Base-by-base conservation (phyloP, 768 basidiomycete species). In the Leccinum incarnatum region DNA sequence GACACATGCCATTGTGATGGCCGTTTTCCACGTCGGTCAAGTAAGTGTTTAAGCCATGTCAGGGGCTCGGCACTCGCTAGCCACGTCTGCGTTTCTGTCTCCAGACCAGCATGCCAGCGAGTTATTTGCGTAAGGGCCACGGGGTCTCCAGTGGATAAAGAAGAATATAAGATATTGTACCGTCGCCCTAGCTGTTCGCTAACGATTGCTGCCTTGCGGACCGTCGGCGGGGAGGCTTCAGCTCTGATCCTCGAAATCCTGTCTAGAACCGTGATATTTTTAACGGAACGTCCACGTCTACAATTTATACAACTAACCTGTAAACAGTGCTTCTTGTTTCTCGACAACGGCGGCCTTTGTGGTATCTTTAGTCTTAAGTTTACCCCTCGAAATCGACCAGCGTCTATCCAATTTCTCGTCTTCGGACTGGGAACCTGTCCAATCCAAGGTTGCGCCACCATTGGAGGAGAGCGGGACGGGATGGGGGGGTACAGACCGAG, bases 381-480 rank as follows among this genome's bases (percentile, higher is more conserved):
- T 89, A 25, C 67, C 60, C 45, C 71, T 68, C 5, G 80, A 74
- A 48, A 86, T 77, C 2, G 83, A 77, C 89, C 89, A 90, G 46
- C 81, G 81, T 57, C 76, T 81, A 40, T 89, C 88, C n/a, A 65
- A 32, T 62, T 73, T 80, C 37, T 85, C 83, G 29, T 88, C 83
- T 14, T 85, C 85, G 2, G 78, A 70, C 14, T 71, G 70, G 29
- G 77, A 69, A n/a, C 81, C 78, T n/a, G 82, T 79, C 90, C 90
- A 92, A 65, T 92, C 90, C 36, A 91, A 73, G 1, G 88, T 88
- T 27, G 76, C 74, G 5, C 89, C 90, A 56, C 87, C 84, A 67
- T 91, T 82, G 6, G 79, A 78, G 8, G 89, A 90, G 6, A 81
- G 73, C 0, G 89, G 89, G 9, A 91, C 81, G 12, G 90, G 90